A percentile compares a stretch with the other conserved stretches of the same genome.
Evolutionary conservation across 2,329 filamentous ascomycete species (phyloP).

Genomic region (Claviceps africana): DNA sequence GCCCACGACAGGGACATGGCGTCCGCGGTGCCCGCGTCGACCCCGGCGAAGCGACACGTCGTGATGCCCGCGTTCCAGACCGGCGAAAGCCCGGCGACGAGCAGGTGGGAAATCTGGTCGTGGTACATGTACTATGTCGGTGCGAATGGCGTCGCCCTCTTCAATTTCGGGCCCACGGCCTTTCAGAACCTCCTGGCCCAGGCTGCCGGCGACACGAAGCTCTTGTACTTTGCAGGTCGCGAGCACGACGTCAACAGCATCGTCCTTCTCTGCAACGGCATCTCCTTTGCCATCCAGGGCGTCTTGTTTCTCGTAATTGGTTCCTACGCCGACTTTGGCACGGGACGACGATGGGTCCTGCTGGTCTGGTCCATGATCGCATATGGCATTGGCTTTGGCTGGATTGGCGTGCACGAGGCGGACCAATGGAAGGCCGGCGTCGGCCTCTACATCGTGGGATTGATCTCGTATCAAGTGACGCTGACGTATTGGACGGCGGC

Average conservation of each 20-base stretch:
- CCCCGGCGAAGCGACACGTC: not conserved
- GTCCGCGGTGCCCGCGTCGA: not conserved
- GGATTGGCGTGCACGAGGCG: conserved; percentile 48
- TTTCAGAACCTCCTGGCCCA: conserved; percentile 51
- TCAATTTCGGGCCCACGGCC: conserved; percentile 51
- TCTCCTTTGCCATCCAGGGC: conserved; percentile 53
- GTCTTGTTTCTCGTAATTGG: conserved; percentile 39
- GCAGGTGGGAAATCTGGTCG: conserved; percentile 14
- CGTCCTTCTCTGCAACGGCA: conserved; percentile 50
- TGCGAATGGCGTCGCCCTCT: conserved; percentile 47
- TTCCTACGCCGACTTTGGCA: conserved; percentile 48
- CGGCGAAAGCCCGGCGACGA: conserved; percentile 2
- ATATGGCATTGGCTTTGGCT: conserved; percentile 51
- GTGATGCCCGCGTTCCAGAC: conserved; percentile 2
- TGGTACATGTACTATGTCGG: conserved; percentile 45
- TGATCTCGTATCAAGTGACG: conserved; percentile 53
- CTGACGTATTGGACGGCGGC: conserved; percentile 58
- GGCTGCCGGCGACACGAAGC: conserved; percentile 37
- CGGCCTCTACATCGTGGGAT: conserved; percentile 50
- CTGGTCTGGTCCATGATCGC: conserved; percentile 46
- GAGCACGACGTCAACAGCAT: conserved; percentile 50
- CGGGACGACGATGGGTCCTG: conserved; percentile 48
- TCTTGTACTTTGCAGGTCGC: conserved; percentile 40
- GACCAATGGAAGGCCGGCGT: conserved; percentile 46
- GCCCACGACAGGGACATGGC: not conserved